Base-by-base conservation (phyloP, 805 yeast species). In the Tetrapisispora phaffii region DNA sequence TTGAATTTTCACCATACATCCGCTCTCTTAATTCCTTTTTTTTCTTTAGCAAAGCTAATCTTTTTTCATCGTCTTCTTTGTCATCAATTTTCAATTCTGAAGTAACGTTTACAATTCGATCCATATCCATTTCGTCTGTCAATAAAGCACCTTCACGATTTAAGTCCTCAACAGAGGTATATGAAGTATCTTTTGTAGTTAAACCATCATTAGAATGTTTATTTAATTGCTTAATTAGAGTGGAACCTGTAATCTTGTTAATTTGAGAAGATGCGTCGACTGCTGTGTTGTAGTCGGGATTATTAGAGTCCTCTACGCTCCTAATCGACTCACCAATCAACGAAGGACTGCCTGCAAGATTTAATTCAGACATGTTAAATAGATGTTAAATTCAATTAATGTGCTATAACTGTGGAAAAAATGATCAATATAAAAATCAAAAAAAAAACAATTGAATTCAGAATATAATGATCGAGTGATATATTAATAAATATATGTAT, bases 61-160 rank as follows among this genome's bases (percentile, higher is more conserved):
- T 42, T 48, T 39, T 41, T 20, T 26, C 34, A 21, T 49, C 51
- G 33, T 49, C 47, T 12, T 47, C 36, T 20, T 43, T 42, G 24
- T 50, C 50, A 22, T 28, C 39, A 24, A 41, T 34, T 7, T 17
- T n/a, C 29, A 41, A 34, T 34, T 41, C 44, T 2, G 53, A 29
- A 2, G 45, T 42, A n/a, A 23, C 54, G 44, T 53, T 46, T 39
- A 56, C 53, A n/a, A 60, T 54, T 20, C 55, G 54, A 38, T 62
- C 62, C 35, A 58, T 47, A 36, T 60, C 63, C 26, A 57, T 51
- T 35, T 62, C 68, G 46, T 63, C 66, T 24, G 62, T 61, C 42
- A 63, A 44, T 38, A 63, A 48, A 15, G 67, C 67, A 10, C 68
- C 68, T 44, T 60, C 66, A 34, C 57, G 60, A 33, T 57, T 60